phyloP scores from a whole-genome alignment of 768 basidiomycete species.

The Tulasnella sp. region DNA sequence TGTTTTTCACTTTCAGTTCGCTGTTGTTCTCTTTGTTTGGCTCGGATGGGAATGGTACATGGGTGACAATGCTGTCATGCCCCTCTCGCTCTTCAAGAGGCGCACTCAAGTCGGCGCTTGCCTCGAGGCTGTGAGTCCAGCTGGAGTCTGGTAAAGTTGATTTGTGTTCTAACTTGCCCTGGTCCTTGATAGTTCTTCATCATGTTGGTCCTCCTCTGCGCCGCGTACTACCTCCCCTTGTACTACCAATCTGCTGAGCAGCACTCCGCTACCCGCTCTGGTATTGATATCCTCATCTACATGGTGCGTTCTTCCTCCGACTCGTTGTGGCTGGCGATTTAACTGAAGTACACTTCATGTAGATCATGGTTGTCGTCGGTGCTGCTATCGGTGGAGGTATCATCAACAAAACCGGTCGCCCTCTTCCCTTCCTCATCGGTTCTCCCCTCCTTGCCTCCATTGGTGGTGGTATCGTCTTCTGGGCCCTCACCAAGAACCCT shows the following conservation, averaged over 20 bases:
- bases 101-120: slow-evolving; percentile 38
- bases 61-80: slow-evolving; percentile 42
- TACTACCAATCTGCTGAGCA: slow-evolving; percentile 38
- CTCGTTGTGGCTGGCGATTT: not conserved
- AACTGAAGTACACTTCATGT: not conserved
- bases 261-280: slow-evolving; percentile 39
- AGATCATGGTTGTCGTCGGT: slow-evolving; percentile 37
- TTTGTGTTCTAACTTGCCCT: too few relatives aligned
- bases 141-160: too few relatives aligned
- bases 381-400: slow-evolving; percentile 38
- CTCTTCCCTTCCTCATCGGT: slow-evolving; percentile 37
- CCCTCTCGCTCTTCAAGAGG: slow-evolving; percentile 38
- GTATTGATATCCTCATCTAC: slow-evolving; percentile 42
- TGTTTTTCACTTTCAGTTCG: slow-evolving; percentile 30
- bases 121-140: slow-evolving; percentile 32
- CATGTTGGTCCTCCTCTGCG: slow-evolving; percentile 33
- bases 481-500: slow-evolving; percentile 19
- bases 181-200: slow-evolving; percentile 31
- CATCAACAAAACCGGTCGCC: slow-evolving; percentile 36
- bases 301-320: slow-evolving; percentile 30
- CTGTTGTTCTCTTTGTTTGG: slow-evolving; percentile 36
- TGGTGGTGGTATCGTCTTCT: slow-evolving; percentile 39
- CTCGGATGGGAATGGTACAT: slow-evolving; percentile 40
- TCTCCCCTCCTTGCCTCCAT: slow-evolving; percentile 37
- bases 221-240: slow-evolving; percentile 40